Percentiles rank a stretch among this genome's conserved stretches.
Evolutionary conservation across 306 rosid genomes (phyloP).

Genomic region (Gillenia trifoliata): DNA sequence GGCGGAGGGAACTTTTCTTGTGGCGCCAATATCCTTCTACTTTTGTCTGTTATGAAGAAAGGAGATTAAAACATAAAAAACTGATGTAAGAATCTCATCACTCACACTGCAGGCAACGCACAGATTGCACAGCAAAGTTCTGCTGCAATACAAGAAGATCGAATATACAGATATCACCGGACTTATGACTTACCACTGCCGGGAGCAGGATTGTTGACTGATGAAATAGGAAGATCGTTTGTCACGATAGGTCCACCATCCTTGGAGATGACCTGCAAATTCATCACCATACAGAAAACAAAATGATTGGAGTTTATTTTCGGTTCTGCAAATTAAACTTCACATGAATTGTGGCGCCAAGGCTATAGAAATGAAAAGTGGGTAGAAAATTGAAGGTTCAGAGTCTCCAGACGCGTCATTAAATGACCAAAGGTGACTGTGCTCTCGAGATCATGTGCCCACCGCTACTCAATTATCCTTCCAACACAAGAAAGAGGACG

Average conservation of each 20-base stretch:
- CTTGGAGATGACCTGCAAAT: conserved; percentile 63
- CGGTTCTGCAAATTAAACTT: not conserved
- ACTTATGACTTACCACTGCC: conserved; percentile 30
- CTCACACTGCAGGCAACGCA: not conserved
- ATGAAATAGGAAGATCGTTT: conserved; percentile 17
- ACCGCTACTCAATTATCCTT: not conserved
- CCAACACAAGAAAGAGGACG: conserved; percentile 8
- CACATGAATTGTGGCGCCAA: not conserved
- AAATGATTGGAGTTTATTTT: not conserved
- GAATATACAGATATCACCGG: not conserved
- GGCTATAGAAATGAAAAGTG: not conserved
- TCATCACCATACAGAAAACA: not conserved
- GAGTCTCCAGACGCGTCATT: not conserved
- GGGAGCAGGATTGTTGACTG: conserved; percentile 23
- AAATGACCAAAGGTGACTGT: not conserved
- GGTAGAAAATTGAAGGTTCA: not conserved
- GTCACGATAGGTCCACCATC: conserved; percentile 45
- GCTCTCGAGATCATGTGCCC: not conserved
- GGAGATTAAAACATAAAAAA: not conserved
- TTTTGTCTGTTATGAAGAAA: conserved; percentile 40
- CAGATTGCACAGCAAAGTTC: not conserved
- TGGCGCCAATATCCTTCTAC: no score
- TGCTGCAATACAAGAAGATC: conserved; percentile 4
- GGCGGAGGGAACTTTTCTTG: conserved; percentile 19
- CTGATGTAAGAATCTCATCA: not conserved